Percentiles rank a stretch among this genome's conserved stretches.
Evolutionary conservation across 805 yeast genomes (phyloP).

Genomic region (Starmera pachycereana): DNA sequence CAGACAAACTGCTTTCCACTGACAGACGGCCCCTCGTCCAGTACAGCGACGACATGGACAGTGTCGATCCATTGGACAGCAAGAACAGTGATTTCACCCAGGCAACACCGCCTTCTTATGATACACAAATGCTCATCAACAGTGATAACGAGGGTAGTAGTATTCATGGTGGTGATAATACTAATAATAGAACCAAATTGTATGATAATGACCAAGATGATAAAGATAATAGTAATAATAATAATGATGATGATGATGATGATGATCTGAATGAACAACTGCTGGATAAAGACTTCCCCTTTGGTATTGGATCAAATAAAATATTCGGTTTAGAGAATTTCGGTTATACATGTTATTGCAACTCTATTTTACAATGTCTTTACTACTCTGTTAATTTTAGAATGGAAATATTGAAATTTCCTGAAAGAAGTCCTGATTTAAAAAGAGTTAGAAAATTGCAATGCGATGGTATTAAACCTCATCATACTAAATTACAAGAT

Average conservation of each 20-base stretch:
- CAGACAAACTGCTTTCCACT: no score
- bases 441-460: constrained; percentile 27
- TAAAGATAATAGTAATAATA: background rate
- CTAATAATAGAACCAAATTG: no score
- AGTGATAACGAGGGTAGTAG: no score
- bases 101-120: no score
- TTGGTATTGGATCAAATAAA: constrained; percentile 60
- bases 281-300: constrained; percentile 26
- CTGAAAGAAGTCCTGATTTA: constrained; percentile 23
- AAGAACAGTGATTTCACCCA: no score
- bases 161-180: no score
- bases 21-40: no score
- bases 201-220: background rate
- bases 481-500: constrained; percentile 20
- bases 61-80: no score
- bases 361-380: constrained; percentile 82
- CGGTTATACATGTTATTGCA: constrained; percentile 91
- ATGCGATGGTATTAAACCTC: constrained; percentile 32
- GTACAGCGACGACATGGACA: no score
- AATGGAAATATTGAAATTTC: constrained; percentile 37
- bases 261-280: background rate
- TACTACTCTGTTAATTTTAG: constrained; percentile 69
- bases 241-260: background rate
- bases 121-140: no score
- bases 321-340: constrained; percentile 77